Evolutionary conservation across 169 alveolate species (phyloP).

Genomic region (Plasmodium cynomolgi): DNA sequence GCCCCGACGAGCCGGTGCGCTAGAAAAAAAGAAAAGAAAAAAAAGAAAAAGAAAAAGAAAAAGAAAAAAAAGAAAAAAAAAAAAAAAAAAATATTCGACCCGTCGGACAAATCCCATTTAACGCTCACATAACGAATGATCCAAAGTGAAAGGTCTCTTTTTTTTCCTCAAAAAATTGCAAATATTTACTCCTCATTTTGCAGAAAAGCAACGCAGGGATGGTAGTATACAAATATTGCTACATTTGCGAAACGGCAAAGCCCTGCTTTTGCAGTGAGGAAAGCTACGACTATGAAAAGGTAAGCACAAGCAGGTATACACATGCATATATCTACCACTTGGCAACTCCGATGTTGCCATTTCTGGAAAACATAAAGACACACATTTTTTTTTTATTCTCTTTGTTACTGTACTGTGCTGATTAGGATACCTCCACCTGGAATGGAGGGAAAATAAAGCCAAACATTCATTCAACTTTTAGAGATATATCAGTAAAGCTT

Average conservation of each 20-base stretch:
- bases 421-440: conserved; percentile 39
- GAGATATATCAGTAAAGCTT: conserved; percentile 23
- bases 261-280: conserved; percentile 44
- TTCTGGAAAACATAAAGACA: neutral
- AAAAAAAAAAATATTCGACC: neutral
- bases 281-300: conserved; percentile 28
- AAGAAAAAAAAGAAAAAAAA: neutral
- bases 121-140: neutral
- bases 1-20: conserved; percentile 5
- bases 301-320: neutral
- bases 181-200: neutral
- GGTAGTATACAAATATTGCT: conserved; percentile 43
- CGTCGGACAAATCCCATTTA: neutral
- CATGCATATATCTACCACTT: neutral
- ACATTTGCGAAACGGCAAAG: conserved; percentile 45
- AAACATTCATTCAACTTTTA: conserved; percentile 46
- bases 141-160: neutral
- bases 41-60: neutral
- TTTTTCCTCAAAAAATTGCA: neutral
- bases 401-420: neutral
- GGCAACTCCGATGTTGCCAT: neutral
- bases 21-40: neutral
- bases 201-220: conserved; percentile 30
- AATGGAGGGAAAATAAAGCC: conserved; percentile 23
- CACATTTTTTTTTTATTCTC: neutral